Evolutionary conservation across 805 yeast genomes (phyloP).

Genomic region (Metschnikowia orientalis): DNA sequence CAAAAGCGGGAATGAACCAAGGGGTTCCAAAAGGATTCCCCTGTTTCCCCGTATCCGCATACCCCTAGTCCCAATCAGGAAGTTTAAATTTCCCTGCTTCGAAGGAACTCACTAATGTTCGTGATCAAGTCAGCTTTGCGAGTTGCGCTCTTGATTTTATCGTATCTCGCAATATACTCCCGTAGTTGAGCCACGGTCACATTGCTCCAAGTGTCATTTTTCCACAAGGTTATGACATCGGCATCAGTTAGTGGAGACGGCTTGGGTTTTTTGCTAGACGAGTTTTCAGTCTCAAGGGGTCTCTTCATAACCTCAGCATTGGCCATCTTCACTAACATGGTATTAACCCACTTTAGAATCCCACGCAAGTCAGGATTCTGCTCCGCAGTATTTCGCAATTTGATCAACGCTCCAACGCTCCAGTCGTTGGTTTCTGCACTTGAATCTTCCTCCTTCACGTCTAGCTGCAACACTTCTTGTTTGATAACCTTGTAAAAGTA

Average conservation of each 20-base stretch:
- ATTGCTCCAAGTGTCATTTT: slow-evolving; percentile 26
- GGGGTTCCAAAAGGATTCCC: no score
- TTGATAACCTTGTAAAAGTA: slow-evolving; percentile 64
- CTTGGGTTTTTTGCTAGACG: slow-evolving; percentile 6
- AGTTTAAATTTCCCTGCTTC: slow-evolving; percentile 12
- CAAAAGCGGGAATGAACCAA: no score
- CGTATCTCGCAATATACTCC: slow-evolving; percentile 34
- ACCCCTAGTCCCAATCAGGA: no score
- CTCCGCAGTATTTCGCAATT: slow-evolving; percentile 5
- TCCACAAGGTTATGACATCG: slow-evolving; percentile 42
- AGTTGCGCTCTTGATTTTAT: slow-evolving; percentile 30
- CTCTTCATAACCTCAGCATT: slow-evolving; percentile 12
- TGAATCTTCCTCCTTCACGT: slow-evolving; percentile 18
- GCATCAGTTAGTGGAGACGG: slow-evolving; percentile 24
- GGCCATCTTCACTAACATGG: slow-evolving; percentile 8
- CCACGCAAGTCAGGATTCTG: slow-evolving; percentile 3
- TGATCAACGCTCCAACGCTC: slow-evolving; percentile 10
- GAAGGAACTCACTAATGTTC: slow-evolving; percentile 34
- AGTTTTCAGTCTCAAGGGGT: slow-evolving; percentile 6
- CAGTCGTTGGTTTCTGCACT: slow-evolving; percentile 15
- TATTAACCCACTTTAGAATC: slow-evolving; percentile 6
- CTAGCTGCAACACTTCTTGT: slow-evolving; percentile 60
- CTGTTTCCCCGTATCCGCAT: no score
- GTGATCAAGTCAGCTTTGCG: slow-evolving; percentile 42
- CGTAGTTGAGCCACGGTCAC: slow-evolving; percentile 43